These are phyloP conservation scores for Verticillium nonalfalfae DNA, from an alignment of 2,329 filamentous ascomycete species.

Conservation along the genomic window DNA sequence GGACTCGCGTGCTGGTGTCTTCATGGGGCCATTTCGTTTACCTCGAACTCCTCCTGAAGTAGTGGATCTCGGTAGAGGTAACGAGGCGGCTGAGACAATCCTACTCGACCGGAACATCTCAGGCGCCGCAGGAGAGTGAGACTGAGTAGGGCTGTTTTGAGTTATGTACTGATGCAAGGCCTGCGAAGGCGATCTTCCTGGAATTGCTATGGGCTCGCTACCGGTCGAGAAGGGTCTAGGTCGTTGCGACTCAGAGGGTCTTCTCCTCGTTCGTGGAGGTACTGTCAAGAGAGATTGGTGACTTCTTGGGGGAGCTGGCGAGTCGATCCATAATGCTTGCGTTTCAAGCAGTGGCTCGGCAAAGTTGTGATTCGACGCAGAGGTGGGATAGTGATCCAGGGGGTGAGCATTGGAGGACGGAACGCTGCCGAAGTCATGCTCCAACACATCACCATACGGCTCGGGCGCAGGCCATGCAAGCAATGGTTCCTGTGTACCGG, in stretches of 20 bases:
- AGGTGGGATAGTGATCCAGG: not conserved
- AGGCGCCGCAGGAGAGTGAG: not conserved
- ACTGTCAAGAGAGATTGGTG: not conserved
- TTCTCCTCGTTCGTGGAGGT: not conserved
- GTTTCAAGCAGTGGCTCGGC: not conserved
- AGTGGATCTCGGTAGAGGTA: not conserved
- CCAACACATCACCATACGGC: not conserved
- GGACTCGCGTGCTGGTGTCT: slow-evolving; percentile 1
- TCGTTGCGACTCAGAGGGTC: not conserved
- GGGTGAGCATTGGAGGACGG: not conserved
- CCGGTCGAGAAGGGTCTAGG: not conserved
- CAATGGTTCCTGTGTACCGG: not conserved
- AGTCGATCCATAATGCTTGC: not conserved
- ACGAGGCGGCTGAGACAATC: not conserved
- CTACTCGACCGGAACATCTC: not conserved
- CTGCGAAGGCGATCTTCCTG: not conserved
- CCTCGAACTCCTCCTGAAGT: slow-evolving; percentile 1
- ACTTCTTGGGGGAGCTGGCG: not conserved
- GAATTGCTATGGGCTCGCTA: not conserved
- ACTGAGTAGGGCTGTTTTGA: not conserved
- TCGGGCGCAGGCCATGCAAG: not conserved
- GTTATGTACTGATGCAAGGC: not conserved
- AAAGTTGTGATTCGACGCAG: not conserved
- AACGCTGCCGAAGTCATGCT: not conserved
- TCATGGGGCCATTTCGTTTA: slow-evolving; percentile 7